phyloP scores from a whole-genome alignment of 768 basidiomycete species.

The Naganishia onofrii region DNA sequence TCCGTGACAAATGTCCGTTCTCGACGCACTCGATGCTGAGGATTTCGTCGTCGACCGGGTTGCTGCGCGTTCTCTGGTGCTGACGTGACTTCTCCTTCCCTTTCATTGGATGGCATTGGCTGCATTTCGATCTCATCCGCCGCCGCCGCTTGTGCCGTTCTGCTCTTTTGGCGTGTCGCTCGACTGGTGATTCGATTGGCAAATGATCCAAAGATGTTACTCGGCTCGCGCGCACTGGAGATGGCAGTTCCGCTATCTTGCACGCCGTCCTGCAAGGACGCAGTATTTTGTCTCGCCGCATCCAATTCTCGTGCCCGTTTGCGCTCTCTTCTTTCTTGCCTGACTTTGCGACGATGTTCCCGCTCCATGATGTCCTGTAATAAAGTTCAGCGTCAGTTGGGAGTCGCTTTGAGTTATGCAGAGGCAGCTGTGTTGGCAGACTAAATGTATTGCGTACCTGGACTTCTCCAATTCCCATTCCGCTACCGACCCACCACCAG shows the following conservation, averaged over 20 bases:
- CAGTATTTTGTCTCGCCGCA: background rate
- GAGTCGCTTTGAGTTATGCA: background rate
- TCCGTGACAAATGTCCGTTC: constrained; percentile 18
- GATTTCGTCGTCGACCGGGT: constrained; percentile 35
- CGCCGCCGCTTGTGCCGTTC: background rate
- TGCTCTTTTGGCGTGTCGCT: background rate
- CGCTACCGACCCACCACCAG: constrained; percentile 96
- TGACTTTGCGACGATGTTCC: constrained; percentile 42
- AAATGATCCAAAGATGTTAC: constrained; percentile 35
- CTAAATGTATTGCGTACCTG: constrained; percentile 52
- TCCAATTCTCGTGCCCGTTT: constrained; percentile 18
- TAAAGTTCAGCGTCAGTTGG: background rate
- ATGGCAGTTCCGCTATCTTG: constrained; percentile 43
- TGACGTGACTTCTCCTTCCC: constrained; percentile 19
- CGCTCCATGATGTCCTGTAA: constrained; percentile 35
- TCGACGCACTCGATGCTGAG: constrained; percentile 33
- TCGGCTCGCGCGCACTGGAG: constrained; percentile 27
- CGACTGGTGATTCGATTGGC: background rate
- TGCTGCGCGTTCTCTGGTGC: background rate
- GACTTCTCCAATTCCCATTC: constrained; percentile 72
- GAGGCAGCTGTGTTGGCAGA: background rate
- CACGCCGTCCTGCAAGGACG: constrained; percentile 10
- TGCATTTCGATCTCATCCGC: constrained; percentile 27
- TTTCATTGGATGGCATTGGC: constrained; percentile 11
- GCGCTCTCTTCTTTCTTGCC: constrained; percentile 40